Conservation (phyloP, 805 yeast species). For the Yarrowia porcina region DNA sequence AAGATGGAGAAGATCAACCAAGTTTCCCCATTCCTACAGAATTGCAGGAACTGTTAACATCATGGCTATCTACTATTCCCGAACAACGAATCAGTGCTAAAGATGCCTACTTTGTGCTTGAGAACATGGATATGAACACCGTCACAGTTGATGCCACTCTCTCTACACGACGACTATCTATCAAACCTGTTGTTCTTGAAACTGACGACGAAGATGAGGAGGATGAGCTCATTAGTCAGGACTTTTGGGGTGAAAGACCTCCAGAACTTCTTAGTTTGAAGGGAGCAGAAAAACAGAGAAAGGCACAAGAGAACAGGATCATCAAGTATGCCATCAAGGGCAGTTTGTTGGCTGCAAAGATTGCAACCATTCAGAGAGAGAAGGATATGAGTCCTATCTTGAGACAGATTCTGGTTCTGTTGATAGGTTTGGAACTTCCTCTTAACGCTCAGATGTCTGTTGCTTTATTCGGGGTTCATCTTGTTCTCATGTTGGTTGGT, state of each 20-base stretch:
- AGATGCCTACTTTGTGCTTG: slow-evolving; percentile 38
- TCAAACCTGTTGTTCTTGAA: neutral
- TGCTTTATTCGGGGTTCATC: neutral
- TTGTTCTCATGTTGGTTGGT: neutral
- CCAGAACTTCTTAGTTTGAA: neutral
- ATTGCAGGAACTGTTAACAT: slow-evolving; percentile 42
- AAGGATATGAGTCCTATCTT: neutral
- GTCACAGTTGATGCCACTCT: neutral
- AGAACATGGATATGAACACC: neutral
- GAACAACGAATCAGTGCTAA: slow-evolving; percentile 45
- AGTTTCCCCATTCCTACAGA: neutral
- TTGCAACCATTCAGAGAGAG: neutral
- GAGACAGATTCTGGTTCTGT: neutral
- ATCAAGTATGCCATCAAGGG: slow-evolving; percentile 3
- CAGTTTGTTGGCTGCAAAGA: neutral
- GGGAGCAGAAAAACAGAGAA: neutral
- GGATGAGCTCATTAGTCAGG: neutral
- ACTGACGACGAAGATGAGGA: neutral
- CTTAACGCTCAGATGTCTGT: neutral
- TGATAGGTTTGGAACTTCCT: neutral
- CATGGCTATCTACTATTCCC: slow-evolving; percentile 42
- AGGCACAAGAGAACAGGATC: neutral
- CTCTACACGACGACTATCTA: neutral
- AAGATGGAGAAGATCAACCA: slow-evolving; percentile 35
- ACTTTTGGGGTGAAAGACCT: neutral